These are phyloP conservation scores for Vitis vinifera DNA, from an alignment of 164 flowering plant species.

Conservation along the genomic window ASM3070453v1 NC_081810.1:21284501-21285000, in stretches of 20 bases:
- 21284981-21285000: too few species aligned
- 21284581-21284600: slow-evolving; percentile 2
- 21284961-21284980: too few species aligned
- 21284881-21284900: too few species aligned
- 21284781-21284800: slow-evolving; percentile 79
- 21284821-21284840: neutral
- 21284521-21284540: too few species aligned
- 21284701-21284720: slow-evolving; percentile 86
- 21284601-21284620: slow-evolving; percentile 77
- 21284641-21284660: slow-evolving; percentile 84
- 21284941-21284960: too few species aligned
- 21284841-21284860: neutral
- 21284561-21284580: neutral
- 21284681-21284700: slow-evolving; percentile 57
- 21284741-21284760: slow-evolving; percentile 95
- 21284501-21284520: too few species aligned
- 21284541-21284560: neutral
- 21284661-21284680: slow-evolving; percentile 76
- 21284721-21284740: slow-evolving; percentile 92
- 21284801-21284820: neutral
- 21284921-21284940: too few species aligned
- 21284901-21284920: too few species aligned
- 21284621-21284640: slow-evolving; percentile 70
- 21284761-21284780: slow-evolving; percentile 72
- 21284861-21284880: too few species aligned